phyloP scores from a whole-genome alignment of 2,329 filamentous ascomycete species.

The Penicillium rolfsii region DNA sequence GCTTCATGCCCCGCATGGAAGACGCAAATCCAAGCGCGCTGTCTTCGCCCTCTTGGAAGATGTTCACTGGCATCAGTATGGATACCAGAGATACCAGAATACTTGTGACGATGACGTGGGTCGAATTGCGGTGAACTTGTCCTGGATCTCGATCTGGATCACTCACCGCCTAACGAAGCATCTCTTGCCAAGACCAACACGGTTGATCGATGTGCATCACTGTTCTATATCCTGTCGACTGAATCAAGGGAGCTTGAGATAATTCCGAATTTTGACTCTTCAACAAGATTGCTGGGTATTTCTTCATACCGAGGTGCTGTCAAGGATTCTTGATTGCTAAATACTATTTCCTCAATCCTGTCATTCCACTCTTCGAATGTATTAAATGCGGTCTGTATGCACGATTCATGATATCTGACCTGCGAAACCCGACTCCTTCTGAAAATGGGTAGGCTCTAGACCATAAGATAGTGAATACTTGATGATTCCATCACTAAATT shows the following conservation, averaged over 20 bases:
- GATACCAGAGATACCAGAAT: conserved; percentile 28
- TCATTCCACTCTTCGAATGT: too few relatives aligned
- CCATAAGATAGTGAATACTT: background rate
- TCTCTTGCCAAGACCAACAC: background rate
- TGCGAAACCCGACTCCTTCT: too few relatives aligned
- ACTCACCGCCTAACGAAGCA: conserved; percentile 22
- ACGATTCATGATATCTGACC: too few relatives aligned
- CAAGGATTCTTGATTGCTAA: too few relatives aligned
- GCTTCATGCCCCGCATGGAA: conserved; percentile 17
- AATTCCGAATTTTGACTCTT: too few relatives aligned
- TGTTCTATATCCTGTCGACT: too few relatives aligned
- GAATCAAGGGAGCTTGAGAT: too few relatives aligned
- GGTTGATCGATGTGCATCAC: too few relatives aligned
- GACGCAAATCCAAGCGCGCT: conserved; percentile 9
- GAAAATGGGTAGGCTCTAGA: background rate
- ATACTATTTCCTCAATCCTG: too few relatives aligned
- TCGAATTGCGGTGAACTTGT: conserved; percentile 1
- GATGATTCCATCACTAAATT: background rate
- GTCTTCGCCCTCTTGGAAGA: conserved; percentile 6
- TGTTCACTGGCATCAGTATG: conserved; percentile 20
- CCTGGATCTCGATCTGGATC: conserved; percentile 11
- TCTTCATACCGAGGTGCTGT: too few relatives aligned
- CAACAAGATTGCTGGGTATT: too few relatives aligned
- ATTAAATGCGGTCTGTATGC: too few relatives aligned
- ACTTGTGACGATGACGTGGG: conserved; percentile 3